phyloP scores from a whole-genome alignment of 306 rosid species.

The Castanea sativa region DNA sequence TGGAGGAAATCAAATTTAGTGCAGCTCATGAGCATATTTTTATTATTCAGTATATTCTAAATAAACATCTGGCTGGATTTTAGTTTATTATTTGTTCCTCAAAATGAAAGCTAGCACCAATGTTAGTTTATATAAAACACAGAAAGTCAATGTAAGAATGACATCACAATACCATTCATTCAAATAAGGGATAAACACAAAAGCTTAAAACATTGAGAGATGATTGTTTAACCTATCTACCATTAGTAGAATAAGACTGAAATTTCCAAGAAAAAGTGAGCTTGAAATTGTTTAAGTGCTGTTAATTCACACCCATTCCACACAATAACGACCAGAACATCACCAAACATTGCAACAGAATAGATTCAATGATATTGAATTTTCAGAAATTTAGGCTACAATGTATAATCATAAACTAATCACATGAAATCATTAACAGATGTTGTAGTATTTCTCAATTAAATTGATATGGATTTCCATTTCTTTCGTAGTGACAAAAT shows the following conservation, averaged over 20 bases:
- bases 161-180: neutral
- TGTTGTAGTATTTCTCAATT: neutral
- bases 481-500: neutral
- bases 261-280: neutral
- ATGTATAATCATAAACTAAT: neutral
- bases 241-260: neutral
- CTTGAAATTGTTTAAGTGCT: neutral
- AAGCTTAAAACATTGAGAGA: neutral
- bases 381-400: neutral
- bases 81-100: neutral
- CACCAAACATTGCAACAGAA: neutral
- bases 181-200: neutral
- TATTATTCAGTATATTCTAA: neutral
- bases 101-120: neutral
- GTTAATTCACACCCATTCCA: neutral
- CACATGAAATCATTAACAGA: neutral
- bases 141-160: neutral
- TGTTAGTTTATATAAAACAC: neutral
- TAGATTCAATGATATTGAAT: neutral
- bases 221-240: neutral
- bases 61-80: neutral
- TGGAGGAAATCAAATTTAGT: neutral
- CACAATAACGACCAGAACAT: neutral
- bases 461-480: neutral
- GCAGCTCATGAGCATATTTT: neutral